These are phyloP conservation scores for Dictyostelium intermedium DNA, from an alignment of 78 protist species.

Conservation along the genomic window DNA sequence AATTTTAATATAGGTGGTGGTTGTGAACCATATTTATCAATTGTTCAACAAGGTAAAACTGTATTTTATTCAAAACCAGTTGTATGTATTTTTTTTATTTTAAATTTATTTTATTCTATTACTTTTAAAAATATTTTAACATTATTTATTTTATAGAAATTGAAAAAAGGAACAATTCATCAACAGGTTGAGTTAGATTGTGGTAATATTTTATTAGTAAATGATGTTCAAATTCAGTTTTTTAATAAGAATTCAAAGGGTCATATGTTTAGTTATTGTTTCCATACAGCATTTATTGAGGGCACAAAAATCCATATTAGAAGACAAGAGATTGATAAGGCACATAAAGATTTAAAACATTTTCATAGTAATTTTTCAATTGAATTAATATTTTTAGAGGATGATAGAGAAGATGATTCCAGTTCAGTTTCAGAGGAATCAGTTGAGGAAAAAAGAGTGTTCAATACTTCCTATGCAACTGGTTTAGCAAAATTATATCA, in stretches of 20 bases:
- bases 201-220: constrained; percentile 44
- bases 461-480: constrained; percentile 31
- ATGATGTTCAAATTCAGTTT: constrained; percentile 56
- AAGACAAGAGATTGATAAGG: constrained; percentile 86
- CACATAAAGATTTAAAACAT: constrained; percentile 84
- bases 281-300: constrained; percentile 87
- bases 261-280: constrained; percentile 87
- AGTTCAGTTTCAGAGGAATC: constrained; percentile 1
- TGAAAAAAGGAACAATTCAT: constrained; percentile 28
- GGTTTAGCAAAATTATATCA: constrained; percentile 59
- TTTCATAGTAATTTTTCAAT: constrained; percentile 50
- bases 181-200: constrained; percentile 57
- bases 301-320: constrained; percentile 14
- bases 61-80: constrained; percentile 70
- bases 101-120: background rate
- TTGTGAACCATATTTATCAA: constrained; percentile 41
- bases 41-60: constrained; percentile 62
- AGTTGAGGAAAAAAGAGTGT: background rate
- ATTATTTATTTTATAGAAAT: background rate
- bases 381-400: constrained; percentile 55
- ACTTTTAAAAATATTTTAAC: no score
- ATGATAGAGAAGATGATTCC: background rate
- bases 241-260: constrained; percentile 64
- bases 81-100: constrained; percentile 17
- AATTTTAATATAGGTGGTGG: constrained; percentile 42